Percentiles rank a stretch among this genome's conserved stretches.
phyloP scores from a whole-genome alignment of 1,284 basidiomycete genomes.

The Melampsora americana region DNA sequence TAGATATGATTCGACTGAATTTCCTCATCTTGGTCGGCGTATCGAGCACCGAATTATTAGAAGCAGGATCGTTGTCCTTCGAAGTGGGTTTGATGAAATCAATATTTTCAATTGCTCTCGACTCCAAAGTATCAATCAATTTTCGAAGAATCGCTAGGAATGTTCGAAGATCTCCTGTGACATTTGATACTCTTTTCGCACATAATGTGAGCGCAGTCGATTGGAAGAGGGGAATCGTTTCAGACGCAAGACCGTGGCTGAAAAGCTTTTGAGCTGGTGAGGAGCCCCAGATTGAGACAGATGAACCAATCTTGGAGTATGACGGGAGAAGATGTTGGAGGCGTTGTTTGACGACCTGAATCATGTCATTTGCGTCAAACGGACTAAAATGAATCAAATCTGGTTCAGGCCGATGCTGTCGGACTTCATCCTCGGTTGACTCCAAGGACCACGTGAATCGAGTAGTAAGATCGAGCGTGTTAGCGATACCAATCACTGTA shows the following conservation, averaged over 20 bases:
- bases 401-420: conserved; percentile 50
- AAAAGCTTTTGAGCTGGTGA: conserved; percentile 42
- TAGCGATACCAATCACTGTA: conserved; percentile 52
- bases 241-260: neutral
- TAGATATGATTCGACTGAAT: conserved; percentile 37
- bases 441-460: conserved; percentile 45
- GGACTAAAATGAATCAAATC: conserved; percentile 55
- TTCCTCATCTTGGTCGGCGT: conserved; percentile 43
- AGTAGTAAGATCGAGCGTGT: conserved; percentile 51
- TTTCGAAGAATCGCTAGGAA: conserved; percentile 54
- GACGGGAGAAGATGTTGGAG: conserved; percentile 50
- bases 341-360: conserved; percentile 53
- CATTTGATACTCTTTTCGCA: conserved; percentile 55
- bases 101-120: conserved; percentile 12
- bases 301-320: conserved; percentile 43
- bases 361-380: conserved; percentile 54
- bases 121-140: conserved; percentile 54
- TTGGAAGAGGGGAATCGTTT: conserved; percentile 52
- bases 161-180: conserved; percentile 55
- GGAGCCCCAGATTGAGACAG: conserved; percentile 3
- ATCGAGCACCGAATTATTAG: conserved; percentile 26
- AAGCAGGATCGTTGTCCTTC: neutral
- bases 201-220: conserved; percentile 54
- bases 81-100: neutral
- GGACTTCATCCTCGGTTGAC: conserved; percentile 47